A percentile compares a stretch with the other conserved stretches of the same genome.
These are phyloP conservation scores for Pharnaceum exiguum DNA, from an alignment of 148 eudicot species.

Conservation along the genomic window DNA sequence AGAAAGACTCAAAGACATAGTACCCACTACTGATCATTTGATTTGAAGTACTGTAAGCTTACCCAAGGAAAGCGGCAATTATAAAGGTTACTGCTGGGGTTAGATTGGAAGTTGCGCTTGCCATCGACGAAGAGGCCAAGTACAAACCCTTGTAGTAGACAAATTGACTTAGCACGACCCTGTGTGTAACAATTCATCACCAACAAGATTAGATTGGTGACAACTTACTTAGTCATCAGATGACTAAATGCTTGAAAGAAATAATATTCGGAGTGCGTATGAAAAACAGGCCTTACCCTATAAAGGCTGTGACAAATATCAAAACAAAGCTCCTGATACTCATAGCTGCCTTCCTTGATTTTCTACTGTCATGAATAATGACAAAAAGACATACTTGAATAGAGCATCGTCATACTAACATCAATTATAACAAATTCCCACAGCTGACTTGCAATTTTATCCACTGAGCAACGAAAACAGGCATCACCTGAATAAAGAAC, in stretches of 20 bases:
- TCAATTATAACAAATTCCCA: no score
- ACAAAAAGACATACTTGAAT: no score
- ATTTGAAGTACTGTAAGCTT: background rate
- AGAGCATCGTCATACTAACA: no score
- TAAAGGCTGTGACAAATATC: constrained; percentile 54
- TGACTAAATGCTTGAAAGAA: background rate
- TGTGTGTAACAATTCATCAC: constrained; percentile 23
- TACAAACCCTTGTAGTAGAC: constrained; percentile 60
- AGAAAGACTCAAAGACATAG: no score
- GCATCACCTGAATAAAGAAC: no score
- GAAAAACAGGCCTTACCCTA: constrained; percentile 43
- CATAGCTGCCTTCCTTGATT: constrained; percentile 23
- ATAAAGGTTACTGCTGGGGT: constrained; percentile 75
- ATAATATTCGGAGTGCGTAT: background rate
- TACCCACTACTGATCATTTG: no score
- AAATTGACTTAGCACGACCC: constrained; percentile 56
- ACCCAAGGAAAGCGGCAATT: constrained; percentile 62
- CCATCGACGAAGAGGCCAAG: constrained; percentile 65
- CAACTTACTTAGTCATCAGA: background rate
- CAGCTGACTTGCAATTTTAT: no score
- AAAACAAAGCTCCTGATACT: constrained; percentile 54
- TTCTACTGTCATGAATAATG: no score
- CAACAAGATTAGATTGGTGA: background rate
- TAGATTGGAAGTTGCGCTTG: constrained; percentile 60
- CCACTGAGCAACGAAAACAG: no score